Evolutionary conservation across 2,329 filamentous ascomycete genomes (phyloP), one percentile per base, ranked within the genome.

Genomic region (Apiospora hydei): DNA sequence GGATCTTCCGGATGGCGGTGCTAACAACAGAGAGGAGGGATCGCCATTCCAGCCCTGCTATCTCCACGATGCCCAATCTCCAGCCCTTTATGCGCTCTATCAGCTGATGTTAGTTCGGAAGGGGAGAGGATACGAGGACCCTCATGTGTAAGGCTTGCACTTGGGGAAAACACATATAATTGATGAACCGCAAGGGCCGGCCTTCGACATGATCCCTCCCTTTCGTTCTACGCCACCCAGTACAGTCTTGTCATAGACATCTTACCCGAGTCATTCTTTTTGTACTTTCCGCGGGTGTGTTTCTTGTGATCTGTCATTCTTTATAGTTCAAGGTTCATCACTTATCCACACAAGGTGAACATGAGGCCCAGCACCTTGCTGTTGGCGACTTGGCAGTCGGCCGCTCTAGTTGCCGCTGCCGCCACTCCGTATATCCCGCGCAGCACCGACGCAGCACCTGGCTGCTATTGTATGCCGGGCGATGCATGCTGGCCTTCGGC

Each of bases 401-500:
- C 67, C 44, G 24, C 44, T 16, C 44, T 44, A 24, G 44, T 34
- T 8, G 67, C 67, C 18, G 44, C 16, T 8, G 67, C 47, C 3
- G 67, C 67, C 44, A 38, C 67, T 7, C 47, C 67, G 7, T 24
- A 26, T 21, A 49, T n/a, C 16, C 14, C 26, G 34, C 7, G 21
- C 30, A 13, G 57, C 44, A 4, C 26, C 44, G 8, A 46, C 26
- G 67, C 67, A 7, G 44, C 44, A 14, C 44, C 67, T 21, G 44
- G 47, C 21, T 76, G 75, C 47, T 74, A 74, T 67, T 76, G 72
- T 30, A 49, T 76, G 49, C 75, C 75, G 26, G 69, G 71, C 5
- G 75, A 76, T 24, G 43, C 70, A n/a, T 71, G 74, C 69, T 76
- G 75, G 75, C 74, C 73, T 41, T 73, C 73, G 26, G 72, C 77